A percentile compares a stretch with the other conserved stretches of the same genome.
Evolutionary conservation across 2,329 filamentous ascomycete genomes (phyloP).

Genomic region (Hypoxylon sp.): DNA sequence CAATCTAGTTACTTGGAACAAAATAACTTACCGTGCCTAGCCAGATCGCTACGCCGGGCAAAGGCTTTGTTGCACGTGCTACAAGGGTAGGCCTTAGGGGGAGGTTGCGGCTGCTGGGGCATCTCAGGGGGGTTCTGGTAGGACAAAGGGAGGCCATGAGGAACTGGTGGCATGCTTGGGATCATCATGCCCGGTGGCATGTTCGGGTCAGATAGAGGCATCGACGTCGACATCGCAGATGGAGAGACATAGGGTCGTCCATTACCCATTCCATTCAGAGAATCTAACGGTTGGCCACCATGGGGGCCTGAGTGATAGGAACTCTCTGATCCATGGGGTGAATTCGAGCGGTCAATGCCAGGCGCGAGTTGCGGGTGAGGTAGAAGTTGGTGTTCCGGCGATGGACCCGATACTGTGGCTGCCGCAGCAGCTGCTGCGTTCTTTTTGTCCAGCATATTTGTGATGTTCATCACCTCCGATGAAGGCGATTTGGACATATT

Average conservation of each 20-base stretch:
- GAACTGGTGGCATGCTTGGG: conserved; percentile 58
- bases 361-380: conserved; percentile 52
- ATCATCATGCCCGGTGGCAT: conserved; percentile 59
- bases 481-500: conserved; percentile 55
- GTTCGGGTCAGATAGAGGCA: conserved; percentile 60
- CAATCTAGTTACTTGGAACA: conserved; percentile 12
- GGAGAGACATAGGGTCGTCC: conserved; percentile 68
- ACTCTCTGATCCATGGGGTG: conserved; percentile 72
- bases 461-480: conserved; percentile 56
- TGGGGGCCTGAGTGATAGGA: conserved; percentile 68
- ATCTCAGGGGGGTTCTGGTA: conserved; percentile 59
- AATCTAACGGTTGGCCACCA: conserved; percentile 47
- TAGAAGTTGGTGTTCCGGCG: conserved; percentile 48
- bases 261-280: conserved; percentile 60
- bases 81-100: conserved; percentile 84
- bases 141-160: conserved; percentile 55
- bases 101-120: conserved; percentile 57
- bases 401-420: conserved; percentile 42
- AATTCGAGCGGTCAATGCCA: conserved; percentile 68
- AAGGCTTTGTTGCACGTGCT: conserved; percentile 93
- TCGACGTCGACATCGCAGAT: conserved; percentile 65
- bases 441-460: conserved; percentile 54
- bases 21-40: conserved; percentile 84
- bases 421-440: conserved; percentile 51
- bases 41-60: conserved; percentile 92